Evolutionary conservation across 2,329 filamentous ascomycete species (phyloP), one percentile per base, ranked within the genome.

Genomic region (Hypoxylon sp.): DNA sequence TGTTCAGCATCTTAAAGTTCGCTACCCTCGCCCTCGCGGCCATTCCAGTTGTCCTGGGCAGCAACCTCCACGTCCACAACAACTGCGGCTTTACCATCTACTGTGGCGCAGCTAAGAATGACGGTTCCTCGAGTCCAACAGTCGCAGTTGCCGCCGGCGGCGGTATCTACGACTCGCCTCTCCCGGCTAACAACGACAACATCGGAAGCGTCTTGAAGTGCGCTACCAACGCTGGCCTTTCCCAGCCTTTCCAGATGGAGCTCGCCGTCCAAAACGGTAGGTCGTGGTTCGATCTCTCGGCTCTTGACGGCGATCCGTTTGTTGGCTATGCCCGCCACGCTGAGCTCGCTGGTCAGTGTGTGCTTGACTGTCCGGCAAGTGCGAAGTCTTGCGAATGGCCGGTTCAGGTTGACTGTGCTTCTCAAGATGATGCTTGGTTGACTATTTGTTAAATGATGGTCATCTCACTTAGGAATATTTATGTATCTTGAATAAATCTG

Each of bases 191-290:
- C 19, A 50, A 72, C 41, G 67, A 74, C 49, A 72, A 73, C 30
- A 45, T 73, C 7, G 73, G 74, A 1, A 60, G 66, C 1, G 72
- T 73, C n/a, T 7, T 72, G 32, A 75, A 75, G 53, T 75, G 74
- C 41, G 50, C 55, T 0, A 17, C 46, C 3, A 36, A 62, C 10
- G 1, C 53, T 0, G 34, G n/a, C 2, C 50, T 70, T 4, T 7
- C n/a, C 5, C 13, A 65, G 11, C 69, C 71, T 9, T 72, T 70
- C 50, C 74, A 75, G 63, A 49, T 72, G 38, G 74, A 75, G 58
- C 17, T 75, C 2, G 57, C 59, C 0, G 65, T 74, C 17, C 19
- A 63, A 32, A 11, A 67, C 14, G 72, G 72, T n/a, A 32, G 41
- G 7, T 57, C 71, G 3, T 75, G 66, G 63, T 46, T 74, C 9